A percentile compares a stretch with the other conserved stretches of the same genome.
phyloP scores from a whole-genome alignment of 371 early-diverging fungal species.

The Quaeritorhiza haematococci region DNA sequence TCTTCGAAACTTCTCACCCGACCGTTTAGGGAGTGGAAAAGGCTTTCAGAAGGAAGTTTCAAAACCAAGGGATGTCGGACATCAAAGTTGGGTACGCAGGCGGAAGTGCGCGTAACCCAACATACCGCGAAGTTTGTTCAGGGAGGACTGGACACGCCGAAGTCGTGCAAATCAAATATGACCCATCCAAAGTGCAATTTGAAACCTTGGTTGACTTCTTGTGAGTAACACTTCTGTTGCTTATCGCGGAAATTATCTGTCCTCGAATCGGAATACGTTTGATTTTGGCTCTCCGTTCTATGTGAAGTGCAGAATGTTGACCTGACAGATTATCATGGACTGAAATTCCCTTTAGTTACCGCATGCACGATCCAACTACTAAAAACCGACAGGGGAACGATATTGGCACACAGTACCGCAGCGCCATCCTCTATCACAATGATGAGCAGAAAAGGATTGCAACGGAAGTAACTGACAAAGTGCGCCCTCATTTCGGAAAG shows the following conservation, averaged over 20 bases:
- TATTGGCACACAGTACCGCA: constrained; percentile 81
- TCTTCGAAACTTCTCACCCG: too few species aligned
- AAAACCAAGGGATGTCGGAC: constrained; percentile 9
- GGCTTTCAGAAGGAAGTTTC: constrained; percentile 37
- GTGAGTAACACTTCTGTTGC: too few species aligned
- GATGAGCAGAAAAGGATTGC: constrained; percentile 70
- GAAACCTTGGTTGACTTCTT: constrained; percentile 68
- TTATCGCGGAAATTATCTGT: too few species aligned
- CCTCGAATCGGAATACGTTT: too few species aligned
- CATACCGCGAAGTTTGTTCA: constrained; percentile 58
- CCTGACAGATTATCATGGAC: too few species aligned
- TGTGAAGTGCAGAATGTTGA: too few species aligned
- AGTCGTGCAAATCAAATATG: constrained; percentile 70
- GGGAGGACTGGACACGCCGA: constrained; percentile 81
- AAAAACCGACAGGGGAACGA: constrained; percentile 59
- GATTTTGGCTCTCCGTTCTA: too few species aligned
- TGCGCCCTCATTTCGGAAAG: constrained; percentile 68
- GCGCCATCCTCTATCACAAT: constrained; percentile 76
- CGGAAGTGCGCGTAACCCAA: constrained; percentile 14
- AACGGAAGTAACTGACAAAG: constrained; percentile 58
- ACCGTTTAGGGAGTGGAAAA: constrained; percentile 66
- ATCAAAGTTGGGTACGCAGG: background rate
- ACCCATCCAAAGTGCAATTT: constrained; percentile 65
- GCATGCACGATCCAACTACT: constrained; percentile 76
- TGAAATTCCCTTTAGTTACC: constrained; percentile 46